phyloP scores from a whole-genome alignment of 495 filamentous ascomycete species.

The Xylaria scruposa region DNA sequence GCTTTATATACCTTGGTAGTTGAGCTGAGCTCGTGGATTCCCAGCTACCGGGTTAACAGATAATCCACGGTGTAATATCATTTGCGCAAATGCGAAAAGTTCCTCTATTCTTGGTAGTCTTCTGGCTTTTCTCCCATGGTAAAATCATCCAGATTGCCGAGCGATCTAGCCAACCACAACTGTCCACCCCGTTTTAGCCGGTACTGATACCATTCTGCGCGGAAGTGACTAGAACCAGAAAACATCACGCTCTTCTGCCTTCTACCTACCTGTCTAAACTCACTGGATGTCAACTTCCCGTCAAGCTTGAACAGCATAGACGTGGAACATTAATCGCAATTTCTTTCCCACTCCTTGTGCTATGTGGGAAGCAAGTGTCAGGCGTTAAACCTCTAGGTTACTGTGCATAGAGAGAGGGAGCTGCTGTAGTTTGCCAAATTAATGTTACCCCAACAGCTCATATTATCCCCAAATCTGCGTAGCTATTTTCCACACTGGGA shows the following conservation, averaged over 20 bases:
- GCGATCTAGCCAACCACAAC: conserved; percentile 14
- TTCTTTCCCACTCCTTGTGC: not conserved
- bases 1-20: not conserved
- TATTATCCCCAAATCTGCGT: not conserved
- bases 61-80: conserved; percentile 4
- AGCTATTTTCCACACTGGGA: not conserved
- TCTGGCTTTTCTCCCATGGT: conserved; percentile 16
- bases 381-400: not conserved
- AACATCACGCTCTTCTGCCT: not conserved
- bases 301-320: not conserved
- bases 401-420: not conserved
- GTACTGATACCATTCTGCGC: not conserved
- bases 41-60: conserved; percentile 14
- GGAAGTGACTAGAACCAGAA: not conserved
- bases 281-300: not conserved
- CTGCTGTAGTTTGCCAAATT: not conserved
- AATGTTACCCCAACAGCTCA: not conserved
- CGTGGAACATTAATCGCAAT: not conserved
- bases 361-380: not conserved
- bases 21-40: conserved; percentile 3
- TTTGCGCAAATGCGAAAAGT: not conserved
- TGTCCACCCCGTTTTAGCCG: conserved; percentile 18
- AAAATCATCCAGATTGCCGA: conserved; percentile 16
- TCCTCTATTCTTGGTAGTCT: not conserved
- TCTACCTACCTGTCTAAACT: too few species aligned